Evolutionary conservation across 371 early-diverging fungal species (phyloP).

Genomic region (Circinella minor): DNA sequence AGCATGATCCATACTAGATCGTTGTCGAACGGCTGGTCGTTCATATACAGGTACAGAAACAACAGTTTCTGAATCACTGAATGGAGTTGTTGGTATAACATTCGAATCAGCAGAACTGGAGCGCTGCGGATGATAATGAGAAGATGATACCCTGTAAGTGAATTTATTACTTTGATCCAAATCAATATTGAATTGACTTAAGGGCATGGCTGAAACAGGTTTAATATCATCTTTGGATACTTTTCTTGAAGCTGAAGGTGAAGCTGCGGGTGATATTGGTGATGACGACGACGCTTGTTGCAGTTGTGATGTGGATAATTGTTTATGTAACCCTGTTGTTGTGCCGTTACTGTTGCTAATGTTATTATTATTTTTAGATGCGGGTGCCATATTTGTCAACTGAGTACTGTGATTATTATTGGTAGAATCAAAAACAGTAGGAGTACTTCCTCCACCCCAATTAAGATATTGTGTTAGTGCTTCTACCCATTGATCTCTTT

Average conservation of each 20-base stretch:
- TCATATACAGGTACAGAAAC: neutral
- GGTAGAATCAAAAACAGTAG: neutral
- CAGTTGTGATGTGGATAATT: neutral
- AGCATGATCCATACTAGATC: conserved; percentile 27
- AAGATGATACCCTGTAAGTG: neutral
- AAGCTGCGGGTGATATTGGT: neutral
- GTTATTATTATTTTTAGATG: neutral
- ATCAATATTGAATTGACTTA: conserved; percentile 5
- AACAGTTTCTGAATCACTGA: neutral
- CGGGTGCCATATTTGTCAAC: neutral
- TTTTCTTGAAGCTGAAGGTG: conserved; percentile 11
- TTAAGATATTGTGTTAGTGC: conserved; percentile 50
- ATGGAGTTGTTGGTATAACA: conserved; percentile 5
- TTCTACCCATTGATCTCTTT: conserved; percentile 87
- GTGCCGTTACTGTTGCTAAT: neutral
- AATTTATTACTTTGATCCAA: conserved; percentile 1
- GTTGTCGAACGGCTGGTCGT: conserved; percentile 21
- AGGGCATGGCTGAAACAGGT: conserved; percentile 21
- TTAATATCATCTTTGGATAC: conserved; percentile 16
- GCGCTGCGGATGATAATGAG: conserved; percentile 21
- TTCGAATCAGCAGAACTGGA: conserved; percentile 31
- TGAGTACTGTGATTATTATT: neutral
- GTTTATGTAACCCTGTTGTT: neutral
- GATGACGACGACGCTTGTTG: neutral
- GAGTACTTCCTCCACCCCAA: conserved; percentile 26